Base-by-base conservation (phyloP, 805 yeast species). In the Pichia gijzeniarum region DNA sequence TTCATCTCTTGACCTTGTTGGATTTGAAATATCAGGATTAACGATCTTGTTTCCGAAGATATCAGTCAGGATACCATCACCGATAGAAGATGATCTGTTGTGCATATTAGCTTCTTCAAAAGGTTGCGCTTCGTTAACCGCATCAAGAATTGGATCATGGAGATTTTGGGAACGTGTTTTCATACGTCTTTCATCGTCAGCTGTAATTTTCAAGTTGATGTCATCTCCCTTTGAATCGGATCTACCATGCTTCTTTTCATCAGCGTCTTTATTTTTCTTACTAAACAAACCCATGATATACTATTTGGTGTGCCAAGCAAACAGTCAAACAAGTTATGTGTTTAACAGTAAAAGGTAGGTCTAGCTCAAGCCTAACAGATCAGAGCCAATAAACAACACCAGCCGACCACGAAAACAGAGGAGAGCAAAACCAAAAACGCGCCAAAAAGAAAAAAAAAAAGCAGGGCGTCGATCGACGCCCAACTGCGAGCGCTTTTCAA, bases 81-180 rank as follows among this genome's bases (percentile, higher is more conserved):
- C 58, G 42, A 64, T 47, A 18, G 69, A 64, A 7, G 64, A 53
- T 41, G 52, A 59, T 56, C 69, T 59, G 36, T 60, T 61, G 47
- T 65, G 70, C 22, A 54, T 55, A 44, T 62, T 63, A 68, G 70
- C 58, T 60, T 76, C 77, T 66, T 93, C 96, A 62, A 87, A 93
- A 8, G 99, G 99, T 70, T 93, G 98, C 8, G 84, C 91, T 65
- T 91, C 98, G 60, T 85, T 89, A 38, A 93, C 95, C 3, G 99
- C 99, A 32, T 83, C 75, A 51, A 93, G 69, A 48, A 93, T 82
- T n/a, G 96, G 97, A 67, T 89, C 97, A 54, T 84, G 87, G 28
- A 83, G 79, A 45, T 83, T 77, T 35, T 79, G 80, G 1, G 88
- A 73, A 55, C 85, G 76, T 56, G 77, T 71, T 58, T 83, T 82